Percentiles rank a stretch among this genome's conserved stretches.
Evolutionary conservation across 352 stramenopile species (phyloP).

Genomic region (Aphanomyces invadans): DNA sequence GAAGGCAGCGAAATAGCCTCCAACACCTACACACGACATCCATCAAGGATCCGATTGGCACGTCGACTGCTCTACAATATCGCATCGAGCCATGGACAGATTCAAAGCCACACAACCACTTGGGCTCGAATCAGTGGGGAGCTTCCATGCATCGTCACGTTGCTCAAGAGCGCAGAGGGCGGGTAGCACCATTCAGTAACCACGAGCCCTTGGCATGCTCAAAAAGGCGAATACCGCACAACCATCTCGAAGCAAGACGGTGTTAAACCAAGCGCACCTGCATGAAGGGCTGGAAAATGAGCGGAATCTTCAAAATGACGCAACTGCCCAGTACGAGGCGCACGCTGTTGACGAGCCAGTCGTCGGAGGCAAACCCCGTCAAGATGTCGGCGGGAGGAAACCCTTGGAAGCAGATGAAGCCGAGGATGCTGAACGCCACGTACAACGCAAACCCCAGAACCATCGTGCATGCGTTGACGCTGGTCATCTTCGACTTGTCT

Average conservation of each 20-base stretch:
- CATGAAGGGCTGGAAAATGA: constrained; percentile 70
- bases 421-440: constrained; percentile 54
- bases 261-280: too few relatives aligned
- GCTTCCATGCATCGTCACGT: too few relatives aligned
- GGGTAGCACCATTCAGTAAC: too few relatives aligned
- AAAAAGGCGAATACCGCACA: too few relatives aligned
- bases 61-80: too few relatives aligned
- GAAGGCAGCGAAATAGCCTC: constrained; percentile 3
- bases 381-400: constrained; percentile 75
- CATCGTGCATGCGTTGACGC: constrained; percentile 60
- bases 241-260: too few relatives aligned
- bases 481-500: constrained; percentile 59
- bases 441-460: constrained; percentile 48
- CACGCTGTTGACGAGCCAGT: constrained; percentile 69
- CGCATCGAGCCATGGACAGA: too few relatives aligned
- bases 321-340: constrained; percentile 57
- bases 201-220: too few relatives aligned
- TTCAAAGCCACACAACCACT: too few relatives aligned
- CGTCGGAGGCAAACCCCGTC: constrained; percentile 59
- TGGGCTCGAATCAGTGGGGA: too few relatives aligned
- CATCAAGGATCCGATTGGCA: too few relatives aligned
- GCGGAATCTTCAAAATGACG: constrained; percentile 74
- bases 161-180: too few relatives aligned
- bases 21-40: constrained; percentile 37
- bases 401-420: constrained; percentile 67